These are phyloP conservation scores for Peronospora farinosa DNA, from an alignment of 352 stramenopile species.

Conservation along the genomic window DNA sequence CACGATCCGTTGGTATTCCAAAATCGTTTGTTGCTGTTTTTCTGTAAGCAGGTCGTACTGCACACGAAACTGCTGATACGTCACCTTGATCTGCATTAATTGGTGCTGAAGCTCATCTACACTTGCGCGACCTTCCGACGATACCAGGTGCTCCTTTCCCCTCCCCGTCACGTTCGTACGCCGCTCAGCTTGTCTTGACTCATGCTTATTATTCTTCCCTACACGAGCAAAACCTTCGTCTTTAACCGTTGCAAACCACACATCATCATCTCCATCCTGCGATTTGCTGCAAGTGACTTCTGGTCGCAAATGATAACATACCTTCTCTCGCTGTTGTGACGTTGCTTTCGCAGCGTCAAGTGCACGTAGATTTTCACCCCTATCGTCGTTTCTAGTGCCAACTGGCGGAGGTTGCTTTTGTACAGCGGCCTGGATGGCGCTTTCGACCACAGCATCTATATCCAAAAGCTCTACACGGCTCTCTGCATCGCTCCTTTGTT, in stretches of 20 bases:
- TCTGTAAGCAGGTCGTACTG: slow-evolving; percentile 57
- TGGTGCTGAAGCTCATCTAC: slow-evolving; percentile 88
- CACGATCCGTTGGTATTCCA: slow-evolving; percentile 61
- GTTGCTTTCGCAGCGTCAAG: slow-evolving; percentile 23
- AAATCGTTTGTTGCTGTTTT: slow-evolving; percentile 41
- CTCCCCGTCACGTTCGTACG: neutral
- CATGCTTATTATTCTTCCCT: slow-evolving; percentile 1
- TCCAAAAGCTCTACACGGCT: slow-evolving; percentile 53
- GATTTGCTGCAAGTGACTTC: slow-evolving; percentile 14
- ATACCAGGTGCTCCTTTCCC: slow-evolving; percentile 34
- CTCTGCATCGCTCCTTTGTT: slow-evolving; percentile 56
- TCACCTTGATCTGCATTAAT: slow-evolving; percentile 81
- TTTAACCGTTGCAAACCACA: slow-evolving; percentile 14
- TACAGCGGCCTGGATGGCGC: slow-evolving; percentile 30
- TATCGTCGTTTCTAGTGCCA: slow-evolving; percentile 8
- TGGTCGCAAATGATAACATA: slow-evolving; percentile 24
- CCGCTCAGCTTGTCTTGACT: slow-evolving; percentile 1
- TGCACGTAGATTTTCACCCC: slow-evolving; percentile 16
- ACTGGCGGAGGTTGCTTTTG: slow-evolving; percentile 18
- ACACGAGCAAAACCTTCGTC: slow-evolving; percentile 4
- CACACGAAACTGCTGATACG: slow-evolving; percentile 73
- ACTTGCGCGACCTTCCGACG: slow-evolving; percentile 86
- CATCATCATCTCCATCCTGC: slow-evolving; percentile 13
- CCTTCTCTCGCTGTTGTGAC: slow-evolving; percentile 22
- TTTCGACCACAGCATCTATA: slow-evolving; percentile 27